Percentiles rank a stretch among this genome's conserved stretches.
Evolutionary conservation across 1,284 basidiomycete genomes (phyloP).

Genomic region (Trichosporon sp.): DNA sequence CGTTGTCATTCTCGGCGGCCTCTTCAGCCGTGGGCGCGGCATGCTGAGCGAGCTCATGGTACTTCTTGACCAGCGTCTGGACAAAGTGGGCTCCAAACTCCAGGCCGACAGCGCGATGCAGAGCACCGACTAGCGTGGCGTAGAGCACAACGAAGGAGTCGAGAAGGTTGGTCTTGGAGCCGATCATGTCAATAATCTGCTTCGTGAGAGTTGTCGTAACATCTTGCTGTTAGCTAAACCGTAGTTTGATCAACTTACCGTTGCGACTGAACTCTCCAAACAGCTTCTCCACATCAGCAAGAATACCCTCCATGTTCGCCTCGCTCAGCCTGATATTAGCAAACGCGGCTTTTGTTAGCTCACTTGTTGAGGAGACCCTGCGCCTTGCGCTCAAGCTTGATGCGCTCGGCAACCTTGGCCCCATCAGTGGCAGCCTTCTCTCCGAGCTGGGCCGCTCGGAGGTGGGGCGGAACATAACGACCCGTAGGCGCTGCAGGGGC

Average conservation of each 20-base stretch:
- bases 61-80: constrained; percentile 40
- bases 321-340: constrained; percentile 67
- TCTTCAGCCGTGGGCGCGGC: constrained; percentile 7
- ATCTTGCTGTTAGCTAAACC: constrained; percentile 54
- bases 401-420: constrained; percentile 55
- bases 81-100: constrained; percentile 74
- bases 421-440: constrained; percentile 38
- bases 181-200: constrained; percentile 76
- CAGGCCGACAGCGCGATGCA: constrained; percentile 79
- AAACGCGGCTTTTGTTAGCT: constrained; percentile 12
- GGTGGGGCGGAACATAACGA: constrained; percentile 55
- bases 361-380: constrained; percentile 87
- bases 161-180: constrained; percentile 73
- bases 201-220: constrained; percentile 75
- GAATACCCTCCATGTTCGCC: constrained; percentile 77
- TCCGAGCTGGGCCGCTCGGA: constrained; percentile 49
- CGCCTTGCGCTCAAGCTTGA: constrained; percentile 69
- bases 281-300: constrained; percentile 70
- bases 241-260: constrained; percentile 54
- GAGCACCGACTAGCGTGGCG: constrained; percentile 76
- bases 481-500: constrained; percentile 10
- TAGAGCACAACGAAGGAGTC: constrained; percentile 90
- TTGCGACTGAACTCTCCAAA: constrained; percentile 76
- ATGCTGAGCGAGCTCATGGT: constrained; percentile 1
- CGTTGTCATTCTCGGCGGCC: constrained; percentile 13